A percentile compares a stretch with the other conserved stretches of the same genome.
phyloP scores from a whole-genome alignment of 768 basidiomycete species.

The Tylopilus cervinicoccineus region DNA sequence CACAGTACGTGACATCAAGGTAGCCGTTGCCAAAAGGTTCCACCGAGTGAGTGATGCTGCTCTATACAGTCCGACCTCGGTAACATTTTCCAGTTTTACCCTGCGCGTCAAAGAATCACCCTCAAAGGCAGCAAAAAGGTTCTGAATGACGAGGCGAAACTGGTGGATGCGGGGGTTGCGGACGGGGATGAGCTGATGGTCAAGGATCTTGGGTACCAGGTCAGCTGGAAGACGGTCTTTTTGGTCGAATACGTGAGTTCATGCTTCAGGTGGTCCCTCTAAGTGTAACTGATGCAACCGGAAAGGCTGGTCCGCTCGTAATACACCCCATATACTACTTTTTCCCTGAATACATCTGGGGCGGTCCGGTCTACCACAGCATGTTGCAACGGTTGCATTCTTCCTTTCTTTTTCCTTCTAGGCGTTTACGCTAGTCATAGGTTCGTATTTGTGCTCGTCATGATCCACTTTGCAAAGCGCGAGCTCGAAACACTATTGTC shows the following conservation, averaged over 20 bases:
- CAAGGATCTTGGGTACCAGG: conserved; percentile 90
- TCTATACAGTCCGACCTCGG: conserved; percentile 1
- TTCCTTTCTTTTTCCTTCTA: not conserved
- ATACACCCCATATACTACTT: conserved; percentile 85
- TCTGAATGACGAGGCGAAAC: conserved; percentile 57
- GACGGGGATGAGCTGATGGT: conserved; percentile 66
- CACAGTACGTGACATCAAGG: conserved; percentile 69
- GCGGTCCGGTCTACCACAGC: conserved; percentile 67
- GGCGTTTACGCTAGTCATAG: conserved; percentile 31
- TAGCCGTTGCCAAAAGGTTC: conserved; percentile 50
- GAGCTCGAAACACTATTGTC: conserved; percentile 91
- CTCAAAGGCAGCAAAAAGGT: conserved; percentile 57
- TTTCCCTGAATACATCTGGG: conserved; percentile 67
- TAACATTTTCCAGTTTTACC: conserved; percentile 53
- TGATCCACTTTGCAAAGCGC: conserved; percentile 88
- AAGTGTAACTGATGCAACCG: conserved; percentile 1
- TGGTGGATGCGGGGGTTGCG: conserved; percentile 53
- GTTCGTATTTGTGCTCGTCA: conserved; percentile 67
- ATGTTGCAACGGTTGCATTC: conserved; percentile 63
- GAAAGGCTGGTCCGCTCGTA: conserved; percentile 78
- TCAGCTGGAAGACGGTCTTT: conserved; percentile 87
- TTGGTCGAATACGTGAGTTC: conserved; percentile 88
- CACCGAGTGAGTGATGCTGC: conserved; percentile 41
- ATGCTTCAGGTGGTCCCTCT: not conserved
- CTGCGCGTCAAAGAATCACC: conserved; percentile 69